Conservation (phyloP, 805 yeast genomes). For the Nakazawaea laoshanensis region DNA sequence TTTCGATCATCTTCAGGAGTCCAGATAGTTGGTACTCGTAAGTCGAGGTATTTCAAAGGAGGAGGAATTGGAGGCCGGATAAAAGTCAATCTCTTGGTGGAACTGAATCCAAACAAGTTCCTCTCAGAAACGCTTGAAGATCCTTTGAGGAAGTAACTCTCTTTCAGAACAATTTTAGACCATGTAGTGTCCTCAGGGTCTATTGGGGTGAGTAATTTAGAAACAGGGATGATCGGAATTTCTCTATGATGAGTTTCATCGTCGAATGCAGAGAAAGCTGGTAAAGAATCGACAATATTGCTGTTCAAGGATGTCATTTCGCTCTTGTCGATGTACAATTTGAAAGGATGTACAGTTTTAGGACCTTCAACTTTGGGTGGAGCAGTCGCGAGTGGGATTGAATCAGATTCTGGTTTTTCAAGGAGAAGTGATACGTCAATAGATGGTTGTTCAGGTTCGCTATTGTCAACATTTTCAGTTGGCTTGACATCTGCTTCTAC, state of each 20-base stretch:
- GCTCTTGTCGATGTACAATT: constrained; percentile 30
- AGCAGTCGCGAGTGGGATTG: constrained; percentile 26
- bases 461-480: constrained; percentile 4
- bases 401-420: constrained; percentile 21
- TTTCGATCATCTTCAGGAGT: constrained; percentile 85
- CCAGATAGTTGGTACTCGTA: constrained; percentile 92
- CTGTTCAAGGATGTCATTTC: constrained; percentile 37
- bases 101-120: constrained; percentile 45
- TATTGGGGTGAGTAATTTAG: constrained; percentile 54
- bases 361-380: constrained; percentile 20
- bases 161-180: constrained; percentile 49
- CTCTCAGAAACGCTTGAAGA: constrained; percentile 37
- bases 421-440: constrained; percentile 30
- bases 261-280: constrained; percentile 39
- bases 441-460: constrained; percentile 12
- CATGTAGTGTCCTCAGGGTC: constrained; percentile 56
- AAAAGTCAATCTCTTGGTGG: constrained; percentile 47
- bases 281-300: constrained; percentile 37
- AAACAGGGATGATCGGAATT: constrained; percentile 44
- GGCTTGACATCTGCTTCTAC: constrained; percentile 6
- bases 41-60: constrained; percentile 65
- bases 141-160: constrained; percentile 24
- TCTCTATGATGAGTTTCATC: constrained; percentile 17
- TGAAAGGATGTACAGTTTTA: constrained; percentile 30
- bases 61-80: constrained; percentile 93